These are phyloP conservation scores for Wickerhamiella lipophila DNA, from an alignment of 805 yeast genomes.

Conservation along the genomic window DNA sequence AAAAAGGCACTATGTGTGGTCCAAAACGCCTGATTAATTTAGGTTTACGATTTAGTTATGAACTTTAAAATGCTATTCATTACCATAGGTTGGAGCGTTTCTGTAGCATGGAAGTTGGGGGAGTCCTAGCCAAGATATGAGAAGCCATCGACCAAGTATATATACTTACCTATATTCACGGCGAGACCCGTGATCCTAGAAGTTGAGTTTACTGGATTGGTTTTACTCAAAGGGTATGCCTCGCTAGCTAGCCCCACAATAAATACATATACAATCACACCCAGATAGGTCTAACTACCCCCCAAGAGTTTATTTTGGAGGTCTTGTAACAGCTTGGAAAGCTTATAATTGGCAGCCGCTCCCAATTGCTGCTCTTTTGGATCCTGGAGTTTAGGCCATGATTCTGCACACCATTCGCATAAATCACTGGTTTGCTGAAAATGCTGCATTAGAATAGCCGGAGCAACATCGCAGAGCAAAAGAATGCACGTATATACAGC, in stretches of 20 bases:
- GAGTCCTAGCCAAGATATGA: too few relatives aligned
- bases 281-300: not conserved
- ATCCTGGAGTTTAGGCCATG: conserved; percentile 26
- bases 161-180: too few relatives aligned
- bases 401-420: conserved; percentile 23
- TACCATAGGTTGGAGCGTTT: too few relatives aligned
- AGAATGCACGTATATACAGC: conserved; percentile 25
- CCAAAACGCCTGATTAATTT: not conserved
- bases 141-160: too few relatives aligned
- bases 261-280: not conserved
- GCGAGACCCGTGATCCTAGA: too few relatives aligned
- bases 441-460: conserved; percentile 22
- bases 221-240: too few relatives aligned
- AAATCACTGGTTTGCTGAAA: conserved; percentile 25
- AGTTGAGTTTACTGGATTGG: too few relatives aligned
- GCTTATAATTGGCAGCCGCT: conserved; percentile 25
- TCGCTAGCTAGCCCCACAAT: too few relatives aligned
- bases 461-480: conserved; percentile 26
- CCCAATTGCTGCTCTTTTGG: conserved; percentile 24
- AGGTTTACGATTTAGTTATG: not conserved
- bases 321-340: conserved; percentile 21
- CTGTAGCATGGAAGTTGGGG: too few relatives aligned
- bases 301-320: conserved; percentile 1
- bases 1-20: too few relatives aligned
- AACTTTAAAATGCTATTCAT: too few relatives aligned